These are phyloP conservation scores for Melanomma pulvis-pyrius DNA, from an alignment of 495 filamentous ascomycete genomes.

Conservation along the genomic window DNA sequence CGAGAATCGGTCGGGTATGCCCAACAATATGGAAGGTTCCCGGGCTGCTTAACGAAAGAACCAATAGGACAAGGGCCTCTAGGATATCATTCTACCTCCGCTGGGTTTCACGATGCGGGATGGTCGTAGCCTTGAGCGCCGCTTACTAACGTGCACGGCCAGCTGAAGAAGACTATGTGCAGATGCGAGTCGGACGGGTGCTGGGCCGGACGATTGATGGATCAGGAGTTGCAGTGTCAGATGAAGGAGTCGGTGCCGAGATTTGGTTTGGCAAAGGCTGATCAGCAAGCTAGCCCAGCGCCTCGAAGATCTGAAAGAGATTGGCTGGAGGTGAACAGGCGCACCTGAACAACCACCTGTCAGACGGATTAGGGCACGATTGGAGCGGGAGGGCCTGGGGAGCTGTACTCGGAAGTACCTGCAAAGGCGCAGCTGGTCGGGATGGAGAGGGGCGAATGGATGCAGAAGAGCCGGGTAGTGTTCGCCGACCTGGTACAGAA, in stretches of 20 bases:
- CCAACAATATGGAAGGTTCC: constrained; percentile 35
- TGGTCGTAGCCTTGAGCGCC: constrained; percentile 6
- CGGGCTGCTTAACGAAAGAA: constrained; percentile 9
- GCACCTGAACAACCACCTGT: background rate
- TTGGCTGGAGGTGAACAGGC: constrained; percentile 3
- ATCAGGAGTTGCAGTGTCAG: constrained; percentile 2
- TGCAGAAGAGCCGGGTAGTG: constrained; percentile 16
- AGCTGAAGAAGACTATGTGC: constrained; percentile 27
- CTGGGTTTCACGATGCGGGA: constrained; percentile 18
- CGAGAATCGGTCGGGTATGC: constrained; percentile 33
- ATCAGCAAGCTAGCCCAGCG: constrained; percentile 29
- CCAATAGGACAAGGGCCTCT: constrained; percentile 21
- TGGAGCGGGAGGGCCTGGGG: background rate
- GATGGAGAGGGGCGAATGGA: constrained; percentile 17
- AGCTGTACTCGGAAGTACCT: constrained; percentile 28
- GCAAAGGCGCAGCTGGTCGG: constrained; percentile 11
- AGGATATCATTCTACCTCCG: constrained; percentile 24
- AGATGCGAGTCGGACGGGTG: constrained; percentile 18
- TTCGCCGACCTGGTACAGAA: constrained; percentile 26
- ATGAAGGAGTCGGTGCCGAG: constrained; percentile 13
- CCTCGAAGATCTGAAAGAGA: background rate
- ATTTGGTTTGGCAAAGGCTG: constrained; percentile 19
- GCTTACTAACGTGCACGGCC: constrained; percentile 13
- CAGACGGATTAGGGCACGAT: background rate
- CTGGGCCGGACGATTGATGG: constrained; percentile 8